phyloP scores from a whole-genome alignment of 1,284 basidiomycete species.

The Puccinia novopanici region DNA sequence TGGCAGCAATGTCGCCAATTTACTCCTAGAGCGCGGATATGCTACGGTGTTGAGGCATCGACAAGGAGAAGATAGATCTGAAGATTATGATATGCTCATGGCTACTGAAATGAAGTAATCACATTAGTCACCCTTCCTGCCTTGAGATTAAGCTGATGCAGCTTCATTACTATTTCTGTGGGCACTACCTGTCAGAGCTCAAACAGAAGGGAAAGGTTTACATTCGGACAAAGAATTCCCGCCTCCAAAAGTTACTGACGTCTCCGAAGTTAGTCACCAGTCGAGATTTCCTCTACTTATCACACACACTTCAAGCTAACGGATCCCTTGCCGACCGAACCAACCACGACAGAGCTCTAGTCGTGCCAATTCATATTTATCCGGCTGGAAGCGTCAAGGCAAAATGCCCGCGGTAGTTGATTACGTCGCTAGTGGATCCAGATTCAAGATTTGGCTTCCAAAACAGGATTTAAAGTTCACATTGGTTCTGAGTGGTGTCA shows the following conservation, averaged over 20 bases:
- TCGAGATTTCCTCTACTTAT: constrained; percentile 55
- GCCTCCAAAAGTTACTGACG: constrained; percentile 73
- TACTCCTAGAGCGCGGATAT: constrained; percentile 87
- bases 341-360: constrained; percentile 67
- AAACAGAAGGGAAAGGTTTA: constrained; percentile 76
- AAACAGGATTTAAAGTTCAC: constrained; percentile 62
- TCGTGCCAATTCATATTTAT: constrained; percentile 76
- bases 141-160: constrained; percentile 17
- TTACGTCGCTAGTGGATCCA: constrained; percentile 86
- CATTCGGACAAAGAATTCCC: constrained; percentile 86
- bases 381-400: constrained; percentile 86
- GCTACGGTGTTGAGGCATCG: constrained; percentile 87
- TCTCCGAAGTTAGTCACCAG: constrained; percentile 71
- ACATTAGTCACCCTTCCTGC: constrained; percentile 1
- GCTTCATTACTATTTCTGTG: constrained; percentile 60
- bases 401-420: constrained; percentile 83
- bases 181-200: constrained; percentile 61
- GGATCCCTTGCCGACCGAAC: not conserved
- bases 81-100: constrained; percentile 92
- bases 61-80: constrained; percentile 85
- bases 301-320: not conserved
- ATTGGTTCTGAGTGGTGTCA: constrained; percentile 59
- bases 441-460: constrained; percentile 87
- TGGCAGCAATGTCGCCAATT: constrained; percentile 82
- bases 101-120: constrained; percentile 83